Base-by-base conservation (phyloP, 176 grass and related monocot genomes). In the Bothriochloa decipiens region DNA sequence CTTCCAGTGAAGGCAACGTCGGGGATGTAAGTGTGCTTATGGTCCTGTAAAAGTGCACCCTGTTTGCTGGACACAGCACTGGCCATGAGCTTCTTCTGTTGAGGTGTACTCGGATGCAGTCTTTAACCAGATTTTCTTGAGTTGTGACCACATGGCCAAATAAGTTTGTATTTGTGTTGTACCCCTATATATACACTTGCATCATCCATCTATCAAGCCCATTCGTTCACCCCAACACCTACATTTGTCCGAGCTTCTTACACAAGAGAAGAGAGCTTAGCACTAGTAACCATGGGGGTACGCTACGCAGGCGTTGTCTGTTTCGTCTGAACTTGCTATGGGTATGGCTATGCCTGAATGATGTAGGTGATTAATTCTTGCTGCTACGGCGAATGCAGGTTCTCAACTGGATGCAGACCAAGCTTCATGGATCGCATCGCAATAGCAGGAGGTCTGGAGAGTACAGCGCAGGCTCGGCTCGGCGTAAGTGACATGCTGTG, bases 381-480 rank as follows among this genome's bases (percentile, higher is more conserved):
- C 47, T 45, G 42, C 42, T 45, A 10, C 42, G 42, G 42, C 42
- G 42, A 3, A 45, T 45, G 42, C 42, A 45, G 42, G 11, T 45
- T 45, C 42, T 45, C 42, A 45, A 45, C 42, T 45, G 42, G 42
- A 45, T 45, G 42, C 83, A 92, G 20, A 96, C 22, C 69, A 90
- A 86, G 77, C 66, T 92, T 50, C 79, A 90, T 36, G 85, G 74
- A 84, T 57, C 53, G n/a, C 86, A 76, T 46, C 35, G 33, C 78
- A 70, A 84, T n/a, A 86, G 76, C 35, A 92, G 77, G 65, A 85
- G 13, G 22, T 43, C 70, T 35, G 71, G 70, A 35, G 76, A 89
- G 25, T 85, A 53, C 75, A 82, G 26, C 7, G 33, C 60, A 26
- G 62, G 65, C 41, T 52, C 46, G 40, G 33, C 42, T 42, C 64